A percentile compares a stretch with the other conserved stretches of the same genome.
Evolutionary conservation across 495 filamentous ascomycete genomes (phyloP).

Genomic region (Parathielavia hyrcaniae): DNA sequence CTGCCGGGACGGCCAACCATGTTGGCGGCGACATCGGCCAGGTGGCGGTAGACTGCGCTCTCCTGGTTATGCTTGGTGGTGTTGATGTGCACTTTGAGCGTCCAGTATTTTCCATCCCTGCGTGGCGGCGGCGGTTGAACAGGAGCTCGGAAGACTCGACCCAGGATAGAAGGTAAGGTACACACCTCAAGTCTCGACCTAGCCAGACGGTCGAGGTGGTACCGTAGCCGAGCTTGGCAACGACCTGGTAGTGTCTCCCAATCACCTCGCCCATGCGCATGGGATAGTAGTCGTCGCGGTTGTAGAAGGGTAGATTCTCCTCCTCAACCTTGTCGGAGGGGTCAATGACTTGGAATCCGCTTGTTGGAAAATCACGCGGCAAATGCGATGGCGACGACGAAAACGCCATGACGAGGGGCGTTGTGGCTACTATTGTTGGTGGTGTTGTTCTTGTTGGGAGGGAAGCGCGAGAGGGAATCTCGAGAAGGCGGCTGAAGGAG

Average conservation of each 20-base stretch:
- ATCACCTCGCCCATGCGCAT: neutral
- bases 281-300: neutral
- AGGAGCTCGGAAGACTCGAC: neutral
- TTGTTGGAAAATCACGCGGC: neutral
- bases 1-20: neutral
- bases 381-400: neutral
- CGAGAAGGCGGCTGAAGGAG: neutral
- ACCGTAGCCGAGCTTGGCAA: neutral
- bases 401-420: neutral
- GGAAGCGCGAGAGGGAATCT: neutral
- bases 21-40: neutral
- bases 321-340: conserved; percentile 1
- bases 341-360: neutral
- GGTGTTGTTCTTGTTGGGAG: neutral
- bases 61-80: neutral
- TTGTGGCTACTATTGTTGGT: neutral
- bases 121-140: neutral
- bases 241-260: neutral
- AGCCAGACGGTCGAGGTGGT: neutral
- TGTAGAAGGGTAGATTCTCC: neutral
- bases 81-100: conserved; percentile 2
- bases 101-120: neutral
- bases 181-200: neutral
- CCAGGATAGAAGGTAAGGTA: no score
- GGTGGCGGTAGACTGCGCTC: neutral